Base-by-base conservation (phyloP, 1,139 yeast genomes). In the Zygosaccharomyces sapae region DNA sequence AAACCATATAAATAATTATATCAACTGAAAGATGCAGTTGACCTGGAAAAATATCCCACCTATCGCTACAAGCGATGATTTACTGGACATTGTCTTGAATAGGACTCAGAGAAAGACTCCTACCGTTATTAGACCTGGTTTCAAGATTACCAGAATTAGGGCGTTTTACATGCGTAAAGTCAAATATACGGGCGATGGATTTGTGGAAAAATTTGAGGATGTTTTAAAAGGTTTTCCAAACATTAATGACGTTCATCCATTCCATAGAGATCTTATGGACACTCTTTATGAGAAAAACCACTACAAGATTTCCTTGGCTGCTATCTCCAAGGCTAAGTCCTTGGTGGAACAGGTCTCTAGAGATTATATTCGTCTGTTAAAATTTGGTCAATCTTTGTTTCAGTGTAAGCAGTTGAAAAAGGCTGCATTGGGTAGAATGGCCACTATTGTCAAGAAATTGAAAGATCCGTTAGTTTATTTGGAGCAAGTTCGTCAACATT, bases 351-450 rank as follows among this genome's bases (percentile, higher is more conserved):
- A 90, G 71, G 97, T 92, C 39, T 78, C 96, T 27, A 80, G 98
- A 72, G 99, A 92, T 74, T 92, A 92, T 68, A 85, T 82, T 55
- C 81, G 99, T 67, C 79, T 92, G 61, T 77, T 92, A 66, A 92
- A 92, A 74, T 92, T 89, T 66, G 98, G 98, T 63, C 98, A 92
- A 74, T 89, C 97, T 24, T 75, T 92, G 55, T 94, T 89, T 72
- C 98, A 94, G 74, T 92, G 99, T 77, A 92, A 92, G 73, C 98
- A 94, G 74, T 81, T 92, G 69, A 92, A 92, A 72, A 80, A 97
- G 64, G 99, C 99, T 58, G 99, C 97, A 33, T 75, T 92, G 60
- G 99, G 99, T 76, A 86, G 99, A 72, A 92, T 92, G 99, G 98
- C 98, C 49, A 92, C 99, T 43, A 88, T 92, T 63, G 81, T 83